Base-by-base conservation (phyloP, 805 yeast species). In the Candida hispaniensis region DNA sequence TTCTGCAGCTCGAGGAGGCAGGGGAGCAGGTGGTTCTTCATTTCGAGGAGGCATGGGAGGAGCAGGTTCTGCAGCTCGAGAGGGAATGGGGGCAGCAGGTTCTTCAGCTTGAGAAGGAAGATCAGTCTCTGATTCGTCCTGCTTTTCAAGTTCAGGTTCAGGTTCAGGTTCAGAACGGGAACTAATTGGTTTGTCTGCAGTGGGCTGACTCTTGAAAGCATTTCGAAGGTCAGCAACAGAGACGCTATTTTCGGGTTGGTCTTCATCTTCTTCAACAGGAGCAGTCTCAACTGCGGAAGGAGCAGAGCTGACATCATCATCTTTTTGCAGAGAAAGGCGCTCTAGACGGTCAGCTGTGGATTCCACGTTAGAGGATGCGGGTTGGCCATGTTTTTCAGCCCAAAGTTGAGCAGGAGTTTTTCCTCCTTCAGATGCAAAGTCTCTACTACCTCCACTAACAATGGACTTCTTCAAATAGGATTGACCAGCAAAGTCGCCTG, bases 351-450 rank as follows among this genome's bases (percentile, higher is more conserved):
- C 25, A 7, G 38, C n/a, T 14, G 46, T 32, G 29, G 50, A 42
- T 7, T 46, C 15, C 22, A 57, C 49, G 20, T 49, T 39, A 13
- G 54, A 34, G 18, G 52, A 50, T 12, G 53, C 48, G 6, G 55
- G 47, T 15, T 51, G 36, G 30, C 83, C 93, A 51, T 77, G 73
- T 60, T 76, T 79, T 53, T 79, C 95, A 14, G 95, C 96, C 96
- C 96, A 85, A 17, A 81, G 49, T 60, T 85, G 95, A 17, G 95
- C 95, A 14, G 96, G 95, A 6, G 94, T 79, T 57, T 82, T 80
- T 42, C 94, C 95, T 42, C 67, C 70, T 42, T 69, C 69, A 36
- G 76, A 60, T 43, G 71, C 91, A 53, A 70, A 77, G 47, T 58
- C 58, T 52, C 72, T 66, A 17, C 71, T 65, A 32, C 73, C 59